Conservation (phyloP, 768 basidiomycete species). For the Phlebiopsis gigantea region DNA sequence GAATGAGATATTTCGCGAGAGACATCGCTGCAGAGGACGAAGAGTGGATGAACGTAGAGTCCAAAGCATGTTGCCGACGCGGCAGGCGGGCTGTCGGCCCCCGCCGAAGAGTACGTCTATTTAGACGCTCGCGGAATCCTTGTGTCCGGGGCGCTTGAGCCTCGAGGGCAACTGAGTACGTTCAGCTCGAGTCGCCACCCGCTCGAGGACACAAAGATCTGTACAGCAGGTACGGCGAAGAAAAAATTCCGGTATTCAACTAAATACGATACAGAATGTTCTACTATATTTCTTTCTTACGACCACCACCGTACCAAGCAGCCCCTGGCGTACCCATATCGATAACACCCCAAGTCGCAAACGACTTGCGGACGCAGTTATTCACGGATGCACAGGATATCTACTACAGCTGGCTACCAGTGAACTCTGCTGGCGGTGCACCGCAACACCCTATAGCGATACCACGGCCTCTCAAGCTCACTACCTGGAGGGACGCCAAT, state of each 20-base stretch:
- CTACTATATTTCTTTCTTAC: constrained; percentile 85
- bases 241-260: not conserved
- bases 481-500: constrained; percentile 61
- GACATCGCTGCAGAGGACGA: constrained; percentile 13
- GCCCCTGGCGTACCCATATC: constrained; percentile 36
- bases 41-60: constrained; percentile 18
- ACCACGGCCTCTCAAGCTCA: constrained; percentile 56
- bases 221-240: not conserved
- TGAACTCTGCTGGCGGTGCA: constrained; percentile 5
- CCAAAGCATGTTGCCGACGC: constrained; percentile 18
- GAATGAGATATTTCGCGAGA: constrained; percentile 18
- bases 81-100: not conserved
- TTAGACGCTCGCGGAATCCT: constrained; percentile 1
- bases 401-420: constrained; percentile 57
- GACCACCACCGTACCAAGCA: constrained; percentile 64
- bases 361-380: constrained; percentile 83
- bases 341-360: constrained; percentile 82
- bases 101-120: not conserved
- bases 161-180: constrained; percentile 1
- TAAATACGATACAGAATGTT: constrained; percentile 46
- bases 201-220: not conserved
- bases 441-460: constrained; percentile 15
- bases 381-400: constrained; percentile 53
- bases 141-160: not conserved
- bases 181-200: not conserved